Percentiles rank a stretch among this genome's conserved stretches.
Conservation (phyloP, 2,329 filamentous ascomycete species). For the Graphilbum ipis-grandicollis region DNA sequence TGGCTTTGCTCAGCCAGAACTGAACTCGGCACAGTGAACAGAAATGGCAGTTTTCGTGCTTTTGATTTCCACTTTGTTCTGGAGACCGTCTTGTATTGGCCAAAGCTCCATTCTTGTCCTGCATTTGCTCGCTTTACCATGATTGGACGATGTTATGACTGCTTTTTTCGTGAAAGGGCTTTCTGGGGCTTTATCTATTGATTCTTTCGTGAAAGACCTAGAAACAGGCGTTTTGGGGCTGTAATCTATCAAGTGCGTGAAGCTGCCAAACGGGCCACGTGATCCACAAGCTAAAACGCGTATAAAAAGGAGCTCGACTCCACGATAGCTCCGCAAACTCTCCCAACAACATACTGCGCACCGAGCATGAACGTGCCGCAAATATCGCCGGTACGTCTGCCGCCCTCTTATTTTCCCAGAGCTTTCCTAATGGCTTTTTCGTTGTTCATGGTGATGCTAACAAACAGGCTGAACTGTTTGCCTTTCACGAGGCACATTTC, state of each 20-base stretch:
- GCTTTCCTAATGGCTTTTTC: too few species aligned
- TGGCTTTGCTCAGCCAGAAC: constrained; percentile 31
- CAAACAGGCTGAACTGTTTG: constrained; percentile 36
- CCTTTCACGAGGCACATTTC: constrained; percentile 46
- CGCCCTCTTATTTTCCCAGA: too few species aligned
- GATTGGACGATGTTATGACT: background rate
- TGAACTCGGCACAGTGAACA: too few species aligned
- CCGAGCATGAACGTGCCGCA: constrained; percentile 11
- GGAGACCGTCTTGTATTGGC: too few species aligned
- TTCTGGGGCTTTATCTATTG: too few species aligned
- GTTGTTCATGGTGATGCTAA: background rate
- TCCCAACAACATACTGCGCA: background rate
- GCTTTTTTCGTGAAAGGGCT: too few species aligned
- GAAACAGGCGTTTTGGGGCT: too few species aligned
- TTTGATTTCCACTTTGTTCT: too few species aligned
- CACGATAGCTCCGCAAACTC: background rate
- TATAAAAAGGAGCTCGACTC: too few species aligned
- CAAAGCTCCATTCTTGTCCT: background rate
- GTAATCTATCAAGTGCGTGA: too few species aligned
- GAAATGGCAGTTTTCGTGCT: too few species aligned
- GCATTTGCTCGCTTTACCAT: background rate
- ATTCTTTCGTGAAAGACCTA: too few species aligned
- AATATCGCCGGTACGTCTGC: constrained; percentile 23
- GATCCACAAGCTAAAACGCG: background rate
- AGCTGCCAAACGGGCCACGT: background rate